Evolutionary conservation across 768 basidiomycete genomes (phyloP).

Genomic region (Crassisporium funariophilum): DNA sequence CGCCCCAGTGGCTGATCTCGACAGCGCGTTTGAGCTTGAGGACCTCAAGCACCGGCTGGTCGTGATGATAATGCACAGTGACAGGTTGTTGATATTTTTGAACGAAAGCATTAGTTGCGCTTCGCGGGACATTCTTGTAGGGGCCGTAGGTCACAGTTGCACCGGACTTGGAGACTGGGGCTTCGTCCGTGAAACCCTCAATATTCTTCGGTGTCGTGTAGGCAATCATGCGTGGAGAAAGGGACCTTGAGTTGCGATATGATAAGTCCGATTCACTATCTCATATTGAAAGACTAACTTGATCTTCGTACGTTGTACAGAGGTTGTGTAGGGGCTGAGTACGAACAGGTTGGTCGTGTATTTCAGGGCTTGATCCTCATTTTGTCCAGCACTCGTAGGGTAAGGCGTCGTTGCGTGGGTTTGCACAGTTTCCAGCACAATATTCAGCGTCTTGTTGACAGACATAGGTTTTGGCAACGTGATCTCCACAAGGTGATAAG

Average conservation of each 20-base stretch:
- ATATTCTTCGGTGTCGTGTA: constrained; percentile 68
- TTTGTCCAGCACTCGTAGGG: constrained; percentile 73
- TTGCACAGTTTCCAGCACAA: constrained; percentile 79
- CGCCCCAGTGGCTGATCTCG: constrained; percentile 97
- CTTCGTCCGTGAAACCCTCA: constrained; percentile 61
- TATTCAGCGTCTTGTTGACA: constrained; percentile 62
- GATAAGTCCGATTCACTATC: neutral
- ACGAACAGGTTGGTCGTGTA: constrained; percentile 80
- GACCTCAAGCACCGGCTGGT: constrained; percentile 80
- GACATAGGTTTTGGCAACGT: constrained; percentile 61
- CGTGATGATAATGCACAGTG: constrained; percentile 78
- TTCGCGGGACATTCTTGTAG: constrained; percentile 72
- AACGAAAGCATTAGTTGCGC: constrained; percentile 58
- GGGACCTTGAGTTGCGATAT: constrained; percentile 67
- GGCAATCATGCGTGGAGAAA: constrained; percentile 68
- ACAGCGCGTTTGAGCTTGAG: constrained; percentile 70
- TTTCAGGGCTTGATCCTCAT: constrained; percentile 77
- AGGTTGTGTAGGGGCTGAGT: constrained; percentile 79
- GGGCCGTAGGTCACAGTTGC: constrained; percentile 89
- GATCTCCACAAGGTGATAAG: constrained; percentile 60
- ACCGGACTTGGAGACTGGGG: constrained; percentile 69
- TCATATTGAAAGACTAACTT: constrained; percentile 52
- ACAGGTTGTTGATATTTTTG: constrained; percentile 64
- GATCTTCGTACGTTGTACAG: constrained; percentile 84
- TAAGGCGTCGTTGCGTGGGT: constrained; percentile 78